Percentiles rank a stretch among this genome's conserved stretches.
Conservation (phyloP, 306 rosid genomes). For the Sechiopsis laciniata region DNA sequence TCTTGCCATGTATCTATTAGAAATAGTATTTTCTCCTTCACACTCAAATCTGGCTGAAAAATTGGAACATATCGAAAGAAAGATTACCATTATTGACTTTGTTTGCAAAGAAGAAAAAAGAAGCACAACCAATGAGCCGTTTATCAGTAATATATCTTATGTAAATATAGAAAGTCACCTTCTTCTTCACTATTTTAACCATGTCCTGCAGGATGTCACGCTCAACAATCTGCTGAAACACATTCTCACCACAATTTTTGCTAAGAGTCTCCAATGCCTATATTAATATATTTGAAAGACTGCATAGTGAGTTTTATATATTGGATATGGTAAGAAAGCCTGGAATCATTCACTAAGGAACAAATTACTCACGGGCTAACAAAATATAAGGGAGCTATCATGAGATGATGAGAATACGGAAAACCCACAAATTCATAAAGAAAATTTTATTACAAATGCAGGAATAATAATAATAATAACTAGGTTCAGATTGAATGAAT, state of each 20-base stretch:
- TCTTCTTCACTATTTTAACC: slow-evolving; percentile 97
- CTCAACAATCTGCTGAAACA: slow-evolving; percentile 77
- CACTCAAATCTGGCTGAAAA: slow-evolving; percentile 83
- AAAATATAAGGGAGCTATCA: background rate
- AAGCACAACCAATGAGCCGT: background rate
- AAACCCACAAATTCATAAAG: background rate
- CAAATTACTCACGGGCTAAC: background rate
- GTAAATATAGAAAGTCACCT: slow-evolving; percentile 37
- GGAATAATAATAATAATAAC: background rate
- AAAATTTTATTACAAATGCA: background rate
- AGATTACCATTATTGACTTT: slow-evolving; percentile 13
- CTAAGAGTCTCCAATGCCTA: slow-evolving; percentile 87
- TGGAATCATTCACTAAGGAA: slow-evolving; percentile 3
- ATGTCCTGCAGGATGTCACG: slow-evolving; percentile 86
- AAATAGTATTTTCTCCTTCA: slow-evolving; percentile 82
- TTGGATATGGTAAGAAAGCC: slow-evolving; percentile 10
- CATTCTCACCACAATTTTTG: slow-evolving; percentile 88
- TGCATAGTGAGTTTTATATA: background rate
- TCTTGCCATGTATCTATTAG: slow-evolving; percentile 95
- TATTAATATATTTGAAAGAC: slow-evolving; percentile 25
- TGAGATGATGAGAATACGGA: background rate
- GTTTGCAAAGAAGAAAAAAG: slow-evolving; percentile 1
- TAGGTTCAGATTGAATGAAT: background rate
- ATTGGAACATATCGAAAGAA: slow-evolving; percentile 35
- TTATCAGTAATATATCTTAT: background rate